phyloP scores from a whole-genome alignment of 2,329 filamentous ascomycete genomes.

The Colletotrichum sp. region DNA sequence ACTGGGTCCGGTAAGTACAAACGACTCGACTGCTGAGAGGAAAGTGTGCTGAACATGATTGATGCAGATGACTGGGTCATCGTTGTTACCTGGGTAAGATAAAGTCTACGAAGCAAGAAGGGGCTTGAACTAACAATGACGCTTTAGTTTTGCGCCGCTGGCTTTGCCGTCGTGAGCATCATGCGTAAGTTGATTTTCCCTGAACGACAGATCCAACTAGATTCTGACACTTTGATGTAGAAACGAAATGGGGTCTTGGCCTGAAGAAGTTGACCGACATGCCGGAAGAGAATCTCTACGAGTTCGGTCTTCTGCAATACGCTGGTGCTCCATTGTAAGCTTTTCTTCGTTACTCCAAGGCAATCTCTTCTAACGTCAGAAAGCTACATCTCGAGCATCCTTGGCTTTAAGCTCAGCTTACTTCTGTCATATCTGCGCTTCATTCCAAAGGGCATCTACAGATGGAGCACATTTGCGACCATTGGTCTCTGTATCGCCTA shows the following conservation, averaged over 20 bases:
- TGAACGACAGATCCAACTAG: not conserved
- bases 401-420: conserved; percentile 51
- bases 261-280: conserved; percentile 38
- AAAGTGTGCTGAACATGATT: not conserved
- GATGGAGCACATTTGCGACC: conserved; percentile 35
- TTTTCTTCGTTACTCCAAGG: fast-evolving
- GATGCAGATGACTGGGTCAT: conserved; percentile 24
- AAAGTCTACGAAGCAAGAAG: not conserved
- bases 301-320: conserved; percentile 46
- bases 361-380: fast-evolving
- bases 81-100: conserved; percentile 29
- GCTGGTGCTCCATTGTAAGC: conserved; percentile 45
- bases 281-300: conserved; percentile 38
- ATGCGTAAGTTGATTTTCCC: conserved; percentile 34
- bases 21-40: not conserved
- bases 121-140: not conserved
- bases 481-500: conserved; percentile 38
- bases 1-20: conserved; percentile 32
- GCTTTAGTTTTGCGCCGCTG: conserved; percentile 32
- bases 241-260: conserved; percentile 49
- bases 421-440: conserved; percentile 51
- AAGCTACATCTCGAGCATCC: conserved; percentile 46
- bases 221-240: conserved; percentile 23
- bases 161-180: conserved; percentile 37
- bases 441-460: conserved; percentile 40